Evolutionary conservation across 805 yeast species (phyloP).

Genomic region (Wilhelminamyces savonicus): DNA sequence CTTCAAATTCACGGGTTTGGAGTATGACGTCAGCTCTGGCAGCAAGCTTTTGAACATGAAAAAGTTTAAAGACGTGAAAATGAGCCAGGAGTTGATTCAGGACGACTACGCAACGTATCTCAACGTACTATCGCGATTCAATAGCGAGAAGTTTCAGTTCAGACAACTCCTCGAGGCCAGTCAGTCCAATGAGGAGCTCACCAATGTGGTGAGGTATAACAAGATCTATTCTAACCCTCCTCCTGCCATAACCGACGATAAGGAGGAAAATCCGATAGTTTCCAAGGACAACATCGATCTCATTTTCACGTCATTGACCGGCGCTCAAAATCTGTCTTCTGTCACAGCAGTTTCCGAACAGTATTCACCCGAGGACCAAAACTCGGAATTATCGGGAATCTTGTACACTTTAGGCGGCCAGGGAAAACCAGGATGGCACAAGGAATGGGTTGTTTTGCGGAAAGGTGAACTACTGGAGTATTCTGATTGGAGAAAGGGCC

Average conservation of each 20-base stretch:
- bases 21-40: slow-evolving; percentile 6
- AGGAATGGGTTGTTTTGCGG: slow-evolving; percentile 74
- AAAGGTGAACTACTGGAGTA: slow-evolving; percentile 67
- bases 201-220: slow-evolving; percentile 22
- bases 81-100: slow-evolving; percentile 10
- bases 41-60: slow-evolving; percentile 3
- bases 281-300: slow-evolving; percentile 23
- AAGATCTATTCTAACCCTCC: slow-evolving; percentile 10
- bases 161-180: slow-evolving; percentile 37
- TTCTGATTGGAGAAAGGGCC: slow-evolving; percentile 74
- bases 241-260: slow-evolving; percentile 7
- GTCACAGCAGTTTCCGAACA: slow-evolving; percentile 3
- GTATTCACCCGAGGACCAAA: slow-evolving; percentile 13
- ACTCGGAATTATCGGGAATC: slow-evolving; percentile 39
- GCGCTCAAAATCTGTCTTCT: not conserved
- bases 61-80: slow-evolving; percentile 9
- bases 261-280: too few species aligned
- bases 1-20: slow-evolving; percentile 25
- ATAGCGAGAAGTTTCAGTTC: slow-evolving; percentile 34
- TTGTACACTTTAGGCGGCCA: slow-evolving; percentile 55
- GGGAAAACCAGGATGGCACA: slow-evolving; percentile 74
- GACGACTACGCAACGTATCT: slow-evolving; percentile 25
- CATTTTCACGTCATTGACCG: slow-evolving; percentile 14
- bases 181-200: slow-evolving; percentile 33
- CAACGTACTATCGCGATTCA: slow-evolving; percentile 29